These are phyloP conservation scores for Infundibulicybe gibba DNA, from an alignment of 768 basidiomycete species.

Conservation along the genomic window DNA sequence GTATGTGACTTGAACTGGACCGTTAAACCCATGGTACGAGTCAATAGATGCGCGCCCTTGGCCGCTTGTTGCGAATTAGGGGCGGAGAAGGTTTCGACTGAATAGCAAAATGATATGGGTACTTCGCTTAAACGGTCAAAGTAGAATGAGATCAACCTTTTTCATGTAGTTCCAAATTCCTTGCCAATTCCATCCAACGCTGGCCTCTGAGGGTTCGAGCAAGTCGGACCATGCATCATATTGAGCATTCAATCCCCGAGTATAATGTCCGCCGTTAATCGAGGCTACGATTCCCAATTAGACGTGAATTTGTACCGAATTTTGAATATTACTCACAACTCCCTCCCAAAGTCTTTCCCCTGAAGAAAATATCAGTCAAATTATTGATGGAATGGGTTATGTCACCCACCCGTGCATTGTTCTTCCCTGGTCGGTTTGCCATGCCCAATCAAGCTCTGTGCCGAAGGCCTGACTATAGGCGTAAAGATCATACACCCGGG, in stretches of 20 bases:
- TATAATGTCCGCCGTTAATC: constrained; percentile 46
- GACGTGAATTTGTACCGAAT: neutral
- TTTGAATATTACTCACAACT: constrained; percentile 22
- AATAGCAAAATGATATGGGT: neutral
- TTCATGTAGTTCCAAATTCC: constrained; percentile 43
- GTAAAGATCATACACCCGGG: constrained; percentile 25
- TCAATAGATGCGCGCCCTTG: constrained; percentile 44
- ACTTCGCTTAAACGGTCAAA: neutral
- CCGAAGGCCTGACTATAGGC: constrained; percentile 20
- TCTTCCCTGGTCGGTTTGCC: constrained; percentile 20
- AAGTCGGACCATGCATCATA: constrained; percentile 40
- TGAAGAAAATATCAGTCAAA: constrained; percentile 9
- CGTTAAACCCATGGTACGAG: constrained; percentile 46
- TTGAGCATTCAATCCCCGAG: constrained; percentile 38
- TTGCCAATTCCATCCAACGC: constrained; percentile 45
- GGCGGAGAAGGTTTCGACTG: constrained; percentile 47
- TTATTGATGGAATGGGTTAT: neutral
- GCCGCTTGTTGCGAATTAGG: constrained; percentile 40
- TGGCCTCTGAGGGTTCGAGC: constrained; percentile 33
- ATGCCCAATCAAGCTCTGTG: constrained; percentile 27
- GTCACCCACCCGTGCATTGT: constrained; percentile 19
- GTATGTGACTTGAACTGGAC: constrained; percentile 53
- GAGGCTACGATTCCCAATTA: constrained; percentile 25
- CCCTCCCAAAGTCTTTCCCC: constrained; percentile 46
- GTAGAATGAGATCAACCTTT: constrained; percentile 27